Conservation (phyloP, 169 alveolate species). For the Plasmodium inui region DNA sequence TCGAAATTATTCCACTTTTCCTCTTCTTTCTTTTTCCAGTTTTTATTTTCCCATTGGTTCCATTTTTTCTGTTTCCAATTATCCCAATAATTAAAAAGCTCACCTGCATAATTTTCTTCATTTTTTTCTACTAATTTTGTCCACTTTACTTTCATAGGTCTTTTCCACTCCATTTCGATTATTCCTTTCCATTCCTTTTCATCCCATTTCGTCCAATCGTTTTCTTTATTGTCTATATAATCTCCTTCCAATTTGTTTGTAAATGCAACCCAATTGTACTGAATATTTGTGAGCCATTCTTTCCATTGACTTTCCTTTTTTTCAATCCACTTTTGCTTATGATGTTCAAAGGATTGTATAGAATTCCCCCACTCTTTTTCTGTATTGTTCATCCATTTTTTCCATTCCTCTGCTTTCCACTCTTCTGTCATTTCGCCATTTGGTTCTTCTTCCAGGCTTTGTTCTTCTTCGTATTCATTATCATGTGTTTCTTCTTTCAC, state of each 20-base stretch:
- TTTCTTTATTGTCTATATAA: constrained; percentile 1
- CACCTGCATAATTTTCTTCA: background rate
- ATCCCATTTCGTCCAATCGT: constrained; percentile 14
- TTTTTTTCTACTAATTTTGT: background rate
- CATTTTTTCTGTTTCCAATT: constrained; percentile 24
- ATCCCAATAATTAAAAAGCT: background rate
- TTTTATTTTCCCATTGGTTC: constrained; percentile 24
- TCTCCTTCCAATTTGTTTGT: constrained; percentile 36
- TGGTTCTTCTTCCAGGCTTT: background rate
- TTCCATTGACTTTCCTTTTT: constrained; percentile 36
- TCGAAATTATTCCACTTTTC: constrained; percentile 23
- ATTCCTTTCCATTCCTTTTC: constrained; percentile 20
- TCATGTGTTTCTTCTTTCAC: background rate
- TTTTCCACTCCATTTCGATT: constrained; percentile 31
- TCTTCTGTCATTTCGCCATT: background rate
- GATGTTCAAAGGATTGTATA: constrained; percentile 1
- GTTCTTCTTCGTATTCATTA: background rate
- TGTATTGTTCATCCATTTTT: constrained; percentile 20
- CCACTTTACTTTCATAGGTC: constrained; percentile 29
- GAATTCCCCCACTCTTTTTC: constrained; percentile 2
- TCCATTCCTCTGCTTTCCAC: constrained; percentile 25
- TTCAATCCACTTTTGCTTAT: background rate
- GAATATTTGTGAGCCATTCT: constrained; percentile 23
- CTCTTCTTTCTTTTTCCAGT: constrained; percentile 23
- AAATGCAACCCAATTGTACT: constrained; percentile 36